Evolutionary conservation across 2,329 filamentous ascomycete genomes (phyloP), one percentile per base, ranked within the genome.

Genomic region (Xylariomycetidae sp.): DNA sequence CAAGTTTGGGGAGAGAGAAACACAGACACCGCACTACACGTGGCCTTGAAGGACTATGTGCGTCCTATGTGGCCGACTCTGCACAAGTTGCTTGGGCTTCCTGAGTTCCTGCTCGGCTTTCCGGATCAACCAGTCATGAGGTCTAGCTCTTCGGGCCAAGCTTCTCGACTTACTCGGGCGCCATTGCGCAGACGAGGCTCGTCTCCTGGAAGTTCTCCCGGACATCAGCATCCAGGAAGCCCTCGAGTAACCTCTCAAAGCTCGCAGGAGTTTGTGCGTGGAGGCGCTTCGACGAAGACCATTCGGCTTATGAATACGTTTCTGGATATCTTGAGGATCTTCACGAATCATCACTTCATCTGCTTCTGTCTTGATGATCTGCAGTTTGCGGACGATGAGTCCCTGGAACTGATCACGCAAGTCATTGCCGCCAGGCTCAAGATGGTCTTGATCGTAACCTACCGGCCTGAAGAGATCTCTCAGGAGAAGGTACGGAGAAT

Each of bases 361-460:
- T 93, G 86, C 51, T 80, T 95, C 47, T 88, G 81, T 48, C 63
- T 95, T 18, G 90, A 95, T 51, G 90, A 95, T 57, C 64, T 95
- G 19, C 88, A 95, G 49, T 92, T 87, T 57, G 87, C 88, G 6
- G 90, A 95, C 53, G 76, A 83, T 17, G 90, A 95, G 57, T 92
- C 84, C 10, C 63, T 92, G 29, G 86, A 94, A 37, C 67, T 95
- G 32, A 81, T 95, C 24, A 74, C 81, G 12, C 82, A 88, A 49
- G 87, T 95, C 32, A 77, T 94, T 35, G 70, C 72, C 31, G 79
- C 82, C 1, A 82, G 82, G 43, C 76, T 95, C 40, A 86, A 84
- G 14, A 82, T 95, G 63, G 78, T 90, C 14, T 68, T 94, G 19
- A 79, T 94, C 33, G 65, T 95, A 32, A 92, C 88, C 0, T 82